Base-by-base conservation (phyloP, 1,139 yeast species). In the Candida tetrigidarum region DNA sequence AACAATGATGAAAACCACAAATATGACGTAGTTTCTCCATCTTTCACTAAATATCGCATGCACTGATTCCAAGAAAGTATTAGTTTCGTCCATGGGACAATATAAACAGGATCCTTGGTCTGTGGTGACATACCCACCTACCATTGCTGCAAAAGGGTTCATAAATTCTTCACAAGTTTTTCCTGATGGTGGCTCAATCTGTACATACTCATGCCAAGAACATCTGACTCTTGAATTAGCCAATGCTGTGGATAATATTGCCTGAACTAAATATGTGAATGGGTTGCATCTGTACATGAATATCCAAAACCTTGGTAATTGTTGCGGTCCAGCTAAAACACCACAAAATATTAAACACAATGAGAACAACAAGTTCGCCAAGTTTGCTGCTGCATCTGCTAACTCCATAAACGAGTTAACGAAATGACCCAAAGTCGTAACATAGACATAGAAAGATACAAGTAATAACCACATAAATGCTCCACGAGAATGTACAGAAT, bases 21-120 rank as follows among this genome's bases (percentile, higher is more conserved):
- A 78, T 45, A 84, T 74, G 59, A 93, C 93, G 52, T 74, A 74
- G 60, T 86, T 80, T 74, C 92, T 80, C 89, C 92, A 84, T 64
- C 81, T 76, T 50, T 76, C 69, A 14, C 61, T 44, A 56, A 60
- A 86, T 1, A 53, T 33, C 15, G 84, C 66, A 45, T 71, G 66
- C 34, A 83, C 69, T 12, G 64, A 35, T 0, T 53, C 52, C 65
- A 86, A 71, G 60, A 69, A 85, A 10, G 59, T 73, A 57, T 84
- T 75, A 3, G 91, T 83, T 3, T 64, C 53, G 1, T 66, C 56
- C 51, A 78, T 62, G 14, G 72, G 54, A 65, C 93, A 86, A 66
- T 68, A 81, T 4, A 60, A 40, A 66, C 92, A 85, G 23, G 41
- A 44, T 20, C 60, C 39, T 9, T 58, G 49, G 20, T 54, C 51